Evolutionary conservation across 306 rosid genomes (phyloP).

Genomic region (Prunus salicina): DNA sequence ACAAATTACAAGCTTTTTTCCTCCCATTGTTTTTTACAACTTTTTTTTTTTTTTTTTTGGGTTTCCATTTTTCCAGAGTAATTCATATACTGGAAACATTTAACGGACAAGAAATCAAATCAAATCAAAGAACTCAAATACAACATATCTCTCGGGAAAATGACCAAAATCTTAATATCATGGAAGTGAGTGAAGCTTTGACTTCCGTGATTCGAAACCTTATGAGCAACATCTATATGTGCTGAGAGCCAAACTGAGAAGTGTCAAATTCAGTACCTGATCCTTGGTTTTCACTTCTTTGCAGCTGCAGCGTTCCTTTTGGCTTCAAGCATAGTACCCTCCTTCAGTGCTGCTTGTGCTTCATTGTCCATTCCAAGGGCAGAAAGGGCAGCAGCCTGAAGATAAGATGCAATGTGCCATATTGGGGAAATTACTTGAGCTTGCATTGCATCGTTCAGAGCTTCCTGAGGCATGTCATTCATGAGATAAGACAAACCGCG

Average conservation of each 20-base stretch:
- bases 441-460: constrained; percentile 73
- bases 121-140: constrained; percentile 1
- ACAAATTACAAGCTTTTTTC: constrained; percentile 30
- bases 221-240: neutral
- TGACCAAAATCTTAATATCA: neutral
- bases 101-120: constrained; percentile 20
- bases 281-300: constrained; percentile 40
- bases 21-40: neutral
- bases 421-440: constrained; percentile 61
- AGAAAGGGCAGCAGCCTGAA: constrained; percentile 63
- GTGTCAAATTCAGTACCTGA: neutral
- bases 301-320: constrained; percentile 43
- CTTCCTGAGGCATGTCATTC: constrained; percentile 64
- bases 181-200: neutral
- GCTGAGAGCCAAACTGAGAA: neutral
- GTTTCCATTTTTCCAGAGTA: neutral
- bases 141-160: neutral
- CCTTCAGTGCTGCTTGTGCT: constrained; percentile 67
- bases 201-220: neutral
- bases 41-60: neutral
- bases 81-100: neutral
- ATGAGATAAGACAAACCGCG: constrained; percentile 72
- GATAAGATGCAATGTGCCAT: constrained; percentile 86
- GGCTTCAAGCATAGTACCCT: constrained; percentile 61
- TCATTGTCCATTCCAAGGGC: constrained; percentile 61